Percentiles rank a stretch among this genome's conserved stretches.
These are phyloP conservation scores for Solanum hybrid DNA, from an alignment of 305 asterid species.

Conservation along the genomic window DNA sequence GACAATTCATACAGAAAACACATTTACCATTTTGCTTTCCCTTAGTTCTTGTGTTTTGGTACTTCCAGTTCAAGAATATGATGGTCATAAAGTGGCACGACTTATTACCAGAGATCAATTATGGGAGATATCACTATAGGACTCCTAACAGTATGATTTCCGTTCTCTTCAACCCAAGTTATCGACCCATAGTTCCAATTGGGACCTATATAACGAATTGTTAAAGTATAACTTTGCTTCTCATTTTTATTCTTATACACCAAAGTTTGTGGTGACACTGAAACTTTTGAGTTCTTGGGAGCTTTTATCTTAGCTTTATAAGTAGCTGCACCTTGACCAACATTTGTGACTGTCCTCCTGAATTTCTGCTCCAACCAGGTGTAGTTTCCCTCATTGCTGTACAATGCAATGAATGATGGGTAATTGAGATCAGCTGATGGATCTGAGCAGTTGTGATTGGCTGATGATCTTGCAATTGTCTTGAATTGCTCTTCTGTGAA, in stretches of 20 bases:
- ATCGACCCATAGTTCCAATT: conserved; percentile 1
- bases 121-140: background rate
- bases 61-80: background rate
- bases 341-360: conserved; percentile 11
- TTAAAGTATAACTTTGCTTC: conserved; percentile 7
- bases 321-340: conserved; percentile 3
- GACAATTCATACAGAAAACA: background rate
- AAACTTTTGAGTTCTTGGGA: background rate
- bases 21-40: background rate
- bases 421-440: conserved; percentile 8
- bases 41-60: background rate
- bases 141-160: conserved; percentile 8
- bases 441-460: conserved; percentile 3
- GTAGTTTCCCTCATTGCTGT: background rate
- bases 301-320: background rate
- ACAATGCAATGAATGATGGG: conserved; percentile 10
- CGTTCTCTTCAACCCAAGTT: background rate
- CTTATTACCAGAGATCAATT: background rate
- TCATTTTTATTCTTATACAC: conserved; percentile 1
- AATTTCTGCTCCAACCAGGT: background rate
- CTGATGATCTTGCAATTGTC: conserved; percentile 11
- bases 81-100: background rate
- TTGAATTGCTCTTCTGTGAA: conserved; percentile 6
- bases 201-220: background rate
- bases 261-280: background rate